Conservation (phyloP, 768 basidiomycete genomes). For the Suillus cothurnatus region DNA sequence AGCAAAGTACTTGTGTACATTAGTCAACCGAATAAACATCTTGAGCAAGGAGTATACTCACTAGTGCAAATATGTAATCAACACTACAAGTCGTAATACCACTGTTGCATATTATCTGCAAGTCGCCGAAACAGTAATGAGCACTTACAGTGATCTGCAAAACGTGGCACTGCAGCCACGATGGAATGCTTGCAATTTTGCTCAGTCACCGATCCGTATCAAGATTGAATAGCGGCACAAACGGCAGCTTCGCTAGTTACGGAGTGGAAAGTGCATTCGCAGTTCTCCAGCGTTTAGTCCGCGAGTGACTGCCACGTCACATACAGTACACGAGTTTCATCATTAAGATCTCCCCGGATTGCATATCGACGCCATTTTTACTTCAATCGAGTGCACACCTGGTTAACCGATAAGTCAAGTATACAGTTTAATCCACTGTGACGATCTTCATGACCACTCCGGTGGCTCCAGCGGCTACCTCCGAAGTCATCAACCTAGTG, state of each 20-base stretch:
- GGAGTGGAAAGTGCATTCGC: background rate
- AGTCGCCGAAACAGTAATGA: background rate
- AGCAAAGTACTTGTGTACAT: background rate
- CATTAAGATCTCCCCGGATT: background rate
- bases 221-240: background rate
- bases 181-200: background rate
- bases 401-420: background rate
- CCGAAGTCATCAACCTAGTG: too few relatives aligned
- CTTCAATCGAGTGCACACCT: background rate
- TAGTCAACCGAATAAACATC: background rate
- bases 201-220: background rate
- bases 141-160: background rate
- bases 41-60: background rate
- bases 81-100: background rate
- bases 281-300: background rate
- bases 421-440: background rate
- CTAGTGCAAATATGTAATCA: background rate
- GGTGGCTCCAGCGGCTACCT: too few relatives aligned
- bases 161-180: background rate
- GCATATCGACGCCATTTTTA: background rate
- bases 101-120: background rate
- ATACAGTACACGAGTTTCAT: background rate
- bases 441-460: background rate
- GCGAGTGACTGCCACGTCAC: background rate
- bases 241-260: background rate